Conservation (phyloP, 2,329 filamentous ascomycete genomes). For the Rachicladosporium sp. region DNA sequence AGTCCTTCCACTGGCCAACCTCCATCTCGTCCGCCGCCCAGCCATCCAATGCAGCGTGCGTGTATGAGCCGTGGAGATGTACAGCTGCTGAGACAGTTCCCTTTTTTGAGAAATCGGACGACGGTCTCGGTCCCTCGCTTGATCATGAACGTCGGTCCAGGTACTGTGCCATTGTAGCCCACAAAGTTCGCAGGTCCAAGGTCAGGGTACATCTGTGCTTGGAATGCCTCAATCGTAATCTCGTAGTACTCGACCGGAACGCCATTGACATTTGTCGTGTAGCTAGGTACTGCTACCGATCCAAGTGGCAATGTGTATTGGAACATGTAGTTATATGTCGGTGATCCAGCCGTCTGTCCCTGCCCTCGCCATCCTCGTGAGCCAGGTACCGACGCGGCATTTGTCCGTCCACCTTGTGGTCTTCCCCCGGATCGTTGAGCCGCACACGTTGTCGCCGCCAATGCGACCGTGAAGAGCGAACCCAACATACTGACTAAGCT, state of each 20-base stretch:
- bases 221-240: slow-evolving; percentile 29
- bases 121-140: slow-evolving; percentile 39
- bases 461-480: slow-evolving; percentile 2
- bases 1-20: slow-evolving; percentile 43
- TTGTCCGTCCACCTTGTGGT: background rate
- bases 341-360: slow-evolving; percentile 11
- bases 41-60: slow-evolving; percentile 31
- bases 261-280: slow-evolving; percentile 24
- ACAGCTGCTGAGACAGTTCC: slow-evolving; percentile 33
- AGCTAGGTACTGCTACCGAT: slow-evolving; percentile 15
- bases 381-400: slow-evolving; percentile 1
- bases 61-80: slow-evolving; percentile 45
- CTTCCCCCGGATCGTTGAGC: background rate
- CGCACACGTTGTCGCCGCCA: slow-evolving; percentile 1
- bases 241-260: slow-evolving; percentile 36
- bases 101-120: slow-evolving; percentile 42
- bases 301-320: slow-evolving; percentile 12
- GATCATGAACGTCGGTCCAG: slow-evolving; percentile 42
- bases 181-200: slow-evolving; percentile 27
- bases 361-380: slow-evolving; percentile 6
- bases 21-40: slow-evolving; percentile 43
- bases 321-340: slow-evolving; percentile 13
- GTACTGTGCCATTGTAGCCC: slow-evolving; percentile 38
- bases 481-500: too few relatives aligned
- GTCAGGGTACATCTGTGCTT: slow-evolving; percentile 33